phyloP scores from a whole-genome alignment of 2,329 filamentous ascomycete genomes.

The Colletotrichum sidae region DNA sequence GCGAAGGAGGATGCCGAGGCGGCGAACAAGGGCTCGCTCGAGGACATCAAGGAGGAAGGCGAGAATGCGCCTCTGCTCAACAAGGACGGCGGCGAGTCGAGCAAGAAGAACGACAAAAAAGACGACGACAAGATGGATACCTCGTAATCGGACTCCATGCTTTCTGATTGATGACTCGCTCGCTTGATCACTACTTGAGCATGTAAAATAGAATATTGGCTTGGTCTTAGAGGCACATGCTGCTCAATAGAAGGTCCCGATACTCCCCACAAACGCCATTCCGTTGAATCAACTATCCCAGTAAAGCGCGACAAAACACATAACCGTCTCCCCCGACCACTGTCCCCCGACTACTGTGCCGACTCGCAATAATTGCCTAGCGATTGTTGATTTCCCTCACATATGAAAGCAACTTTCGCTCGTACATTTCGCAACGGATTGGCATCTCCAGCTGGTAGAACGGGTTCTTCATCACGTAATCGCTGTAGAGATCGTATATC shows the following conservation, averaged over 20 bases:
- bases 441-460: slow-evolving; percentile 99
- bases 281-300: slow-evolving; percentile 12
- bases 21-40: slow-evolving; percentile 80
- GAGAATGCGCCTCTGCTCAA: slow-evolving; percentile 75
- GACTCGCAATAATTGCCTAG: slow-evolving; percentile 41
- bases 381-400: slow-evolving; percentile 78
- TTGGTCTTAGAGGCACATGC: slow-evolving; percentile 28
- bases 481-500: slow-evolving; percentile 94
- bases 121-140: slow-evolving; percentile 89
- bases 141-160: slow-evolving; percentile 62
- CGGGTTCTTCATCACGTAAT: slow-evolving; percentile 99
- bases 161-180: slow-evolving; percentile 4
- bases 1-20: slow-evolving; percentile 80
- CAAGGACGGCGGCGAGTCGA: slow-evolving; percentile 65
- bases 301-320: neutral
- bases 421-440: slow-evolving; percentile 93
- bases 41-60: slow-evolving; percentile 84
- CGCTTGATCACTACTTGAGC: slow-evolving; percentile 29
- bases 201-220: slow-evolving; percentile 38
- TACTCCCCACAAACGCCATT: slow-evolving; percentile 36
- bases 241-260: slow-evolving; percentile 33
- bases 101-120: slow-evolving; percentile 57
- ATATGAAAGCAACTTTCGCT: slow-evolving; percentile 84
- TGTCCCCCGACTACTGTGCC: neutral
- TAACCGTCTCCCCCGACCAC: neutral